Conservation (phyloP, 75 land plant species). For the Sequoia sempervirens region DNA sequence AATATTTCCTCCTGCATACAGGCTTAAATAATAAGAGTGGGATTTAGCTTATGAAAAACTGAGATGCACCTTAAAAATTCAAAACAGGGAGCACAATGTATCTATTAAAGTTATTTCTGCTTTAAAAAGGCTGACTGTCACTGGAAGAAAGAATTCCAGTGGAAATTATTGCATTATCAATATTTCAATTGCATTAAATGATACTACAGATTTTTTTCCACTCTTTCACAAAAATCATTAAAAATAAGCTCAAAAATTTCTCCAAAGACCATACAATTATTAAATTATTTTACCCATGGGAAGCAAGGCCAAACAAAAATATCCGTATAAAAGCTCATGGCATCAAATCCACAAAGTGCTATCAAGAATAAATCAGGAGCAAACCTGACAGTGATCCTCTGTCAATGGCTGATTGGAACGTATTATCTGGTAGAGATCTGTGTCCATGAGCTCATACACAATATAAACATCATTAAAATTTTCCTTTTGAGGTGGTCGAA, state of each 20-base stretch:
- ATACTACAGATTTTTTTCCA: background rate
- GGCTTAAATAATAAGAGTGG: background rate
- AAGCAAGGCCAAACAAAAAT: background rate
- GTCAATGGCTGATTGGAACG: constrained; percentile 56
- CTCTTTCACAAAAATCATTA: background rate
- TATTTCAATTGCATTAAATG: background rate
- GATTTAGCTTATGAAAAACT: background rate
- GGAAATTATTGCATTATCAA: background rate
- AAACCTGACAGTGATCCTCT: constrained; percentile 61
- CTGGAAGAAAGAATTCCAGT: background rate
- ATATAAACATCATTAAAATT: constrained; percentile 71
- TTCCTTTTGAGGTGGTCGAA: constrained; percentile 64
- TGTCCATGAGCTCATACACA: constrained; percentile 83
- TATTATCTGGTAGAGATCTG: constrained; percentile 75
- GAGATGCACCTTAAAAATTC: background rate
- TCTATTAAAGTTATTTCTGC: background rate
- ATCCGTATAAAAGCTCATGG: background rate
- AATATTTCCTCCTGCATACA: background rate
- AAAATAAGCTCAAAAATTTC: background rate
- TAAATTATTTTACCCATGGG: background rate
- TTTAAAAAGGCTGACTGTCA: background rate
- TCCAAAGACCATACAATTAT: background rate
- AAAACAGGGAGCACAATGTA: background rate
- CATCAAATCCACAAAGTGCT: background rate
- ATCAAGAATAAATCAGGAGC: background rate